These are phyloP conservation scores for Phascolomyces articulosus DNA, from an alignment of 371 early-diverging fungal species.

Conservation along the genomic window DNA sequence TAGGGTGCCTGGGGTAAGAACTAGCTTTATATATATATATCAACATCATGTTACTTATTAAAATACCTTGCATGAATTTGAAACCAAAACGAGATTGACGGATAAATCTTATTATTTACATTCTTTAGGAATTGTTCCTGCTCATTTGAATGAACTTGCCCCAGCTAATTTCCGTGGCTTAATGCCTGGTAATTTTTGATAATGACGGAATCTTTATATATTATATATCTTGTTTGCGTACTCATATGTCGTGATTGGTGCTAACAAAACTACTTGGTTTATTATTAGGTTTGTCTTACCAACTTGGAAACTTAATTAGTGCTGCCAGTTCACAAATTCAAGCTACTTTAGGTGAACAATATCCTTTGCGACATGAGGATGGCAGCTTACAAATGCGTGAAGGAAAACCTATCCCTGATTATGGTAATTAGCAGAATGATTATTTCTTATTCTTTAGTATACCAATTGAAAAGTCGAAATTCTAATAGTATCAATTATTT, in stretches of 20 bases:
- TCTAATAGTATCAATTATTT: too few species aligned
- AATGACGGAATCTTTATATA: too few species aligned
- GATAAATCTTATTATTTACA: neutral
- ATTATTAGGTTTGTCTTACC: conserved; percentile 58
- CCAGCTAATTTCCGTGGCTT: conserved; percentile 68
- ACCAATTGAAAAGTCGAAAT: too few species aligned
- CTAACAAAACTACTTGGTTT: neutral
- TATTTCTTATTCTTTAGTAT: too few species aligned
- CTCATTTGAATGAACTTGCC: conserved; percentile 70
- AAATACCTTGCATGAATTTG: too few species aligned
- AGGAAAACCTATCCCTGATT: conserved; percentile 62
- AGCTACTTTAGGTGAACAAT: conserved; percentile 61
- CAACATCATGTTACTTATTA: too few species aligned
- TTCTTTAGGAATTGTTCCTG: conserved; percentile 55
- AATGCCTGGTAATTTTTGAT: conserved; percentile 47
- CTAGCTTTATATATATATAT: neutral
- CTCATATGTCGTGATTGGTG: too few species aligned
- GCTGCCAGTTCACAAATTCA: conserved; percentile 72
- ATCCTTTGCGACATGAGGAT: conserved; percentile 33
- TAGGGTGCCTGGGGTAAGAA: conserved; percentile 65
- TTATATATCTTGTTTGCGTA: too few species aligned
- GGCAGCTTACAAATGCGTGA: conserved; percentile 32
- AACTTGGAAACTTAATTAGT: conserved; percentile 70
- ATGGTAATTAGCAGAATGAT: too few species aligned
- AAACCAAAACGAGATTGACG: too few species aligned